Evolutionary conservation across 345 rosid species (phyloP).

Genomic region (Eucalyptus lansdowneana): DNA sequence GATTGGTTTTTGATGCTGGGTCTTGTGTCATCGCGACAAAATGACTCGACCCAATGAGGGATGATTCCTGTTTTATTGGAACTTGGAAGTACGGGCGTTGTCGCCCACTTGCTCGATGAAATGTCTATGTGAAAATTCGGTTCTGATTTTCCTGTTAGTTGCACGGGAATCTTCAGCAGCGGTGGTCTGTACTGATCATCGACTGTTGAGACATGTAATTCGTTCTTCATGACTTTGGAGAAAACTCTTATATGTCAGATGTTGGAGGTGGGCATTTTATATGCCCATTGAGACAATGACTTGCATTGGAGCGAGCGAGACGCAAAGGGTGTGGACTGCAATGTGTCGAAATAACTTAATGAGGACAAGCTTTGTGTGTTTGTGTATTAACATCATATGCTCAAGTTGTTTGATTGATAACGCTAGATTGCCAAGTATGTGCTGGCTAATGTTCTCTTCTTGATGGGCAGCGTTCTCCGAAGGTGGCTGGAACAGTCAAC

Average conservation of each 20-base stretch:
- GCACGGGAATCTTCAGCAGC: neutral
- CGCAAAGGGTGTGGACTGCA: neutral
- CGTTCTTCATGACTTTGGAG: neutral
- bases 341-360: neutral
- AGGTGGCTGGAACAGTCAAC: slow-evolving; percentile 61
- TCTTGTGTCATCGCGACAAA: neutral
- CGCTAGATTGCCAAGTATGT: neutral
- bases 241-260: neutral
- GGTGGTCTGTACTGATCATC: neutral
- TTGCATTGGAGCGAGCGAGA: neutral
- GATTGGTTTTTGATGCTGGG: neutral
- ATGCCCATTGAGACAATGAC: neutral
- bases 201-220: neutral
- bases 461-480: slow-evolving; percentile 23
- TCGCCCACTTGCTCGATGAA: neutral
- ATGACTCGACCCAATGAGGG: neutral
- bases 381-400: neutral
- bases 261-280: neutral
- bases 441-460: neutral
- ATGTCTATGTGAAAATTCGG: neutral
- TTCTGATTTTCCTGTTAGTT: neutral
- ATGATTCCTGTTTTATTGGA: neutral
- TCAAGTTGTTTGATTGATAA: neutral
- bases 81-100: neutral
- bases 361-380: neutral